These are phyloP conservation scores for Colletotrichum horii DNA, from an alignment of 2,329 filamentous ascomycete genomes.

Conservation along the genomic window DNA sequence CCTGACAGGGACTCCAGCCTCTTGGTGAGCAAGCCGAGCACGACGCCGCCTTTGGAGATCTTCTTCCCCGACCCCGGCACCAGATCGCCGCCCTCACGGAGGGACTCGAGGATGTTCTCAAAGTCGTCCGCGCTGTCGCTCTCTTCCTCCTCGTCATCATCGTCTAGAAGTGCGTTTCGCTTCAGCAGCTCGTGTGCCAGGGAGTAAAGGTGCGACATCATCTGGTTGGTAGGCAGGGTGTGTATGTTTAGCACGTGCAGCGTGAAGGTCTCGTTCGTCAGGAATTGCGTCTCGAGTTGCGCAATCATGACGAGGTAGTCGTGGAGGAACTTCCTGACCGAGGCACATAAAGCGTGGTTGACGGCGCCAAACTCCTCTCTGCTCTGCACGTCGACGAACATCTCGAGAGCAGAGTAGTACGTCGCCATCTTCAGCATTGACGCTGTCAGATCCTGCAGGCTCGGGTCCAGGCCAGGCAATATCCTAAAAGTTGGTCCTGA, in stretches of 20 bases:
- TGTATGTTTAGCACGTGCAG: constrained; percentile 93
- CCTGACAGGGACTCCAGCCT: constrained; percentile 89
- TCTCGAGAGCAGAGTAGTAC: constrained; percentile 88
- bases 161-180: constrained; percentile 85
- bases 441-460: constrained; percentile 82
- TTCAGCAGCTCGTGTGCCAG: constrained; percentile 87
- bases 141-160: constrained; percentile 72
- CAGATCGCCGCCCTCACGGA: constrained; percentile 86
- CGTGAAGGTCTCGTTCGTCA: constrained; percentile 89
- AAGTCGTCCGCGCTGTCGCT: constrained; percentile 82
- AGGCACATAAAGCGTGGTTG: constrained; percentile 95
- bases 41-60: constrained; percentile 94
- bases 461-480: constrained; percentile 85
- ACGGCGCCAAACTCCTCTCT: constrained; percentile 92
- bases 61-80: constrained; percentile 82
- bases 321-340: constrained; percentile 87
- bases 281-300: constrained; percentile 90
- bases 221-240: constrained; percentile 86
- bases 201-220: constrained; percentile 88
- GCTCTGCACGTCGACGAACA: constrained; percentile 94
- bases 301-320: constrained; percentile 94
- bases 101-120: constrained; percentile 89
- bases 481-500: constrained; percentile 83
- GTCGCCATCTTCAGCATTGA: constrained; percentile 95
- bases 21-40: constrained; percentile 86